phyloP scores from a whole-genome alignment of 2,329 filamentous ascomycete genomes.

The Epichloe hybrida region DNA sequence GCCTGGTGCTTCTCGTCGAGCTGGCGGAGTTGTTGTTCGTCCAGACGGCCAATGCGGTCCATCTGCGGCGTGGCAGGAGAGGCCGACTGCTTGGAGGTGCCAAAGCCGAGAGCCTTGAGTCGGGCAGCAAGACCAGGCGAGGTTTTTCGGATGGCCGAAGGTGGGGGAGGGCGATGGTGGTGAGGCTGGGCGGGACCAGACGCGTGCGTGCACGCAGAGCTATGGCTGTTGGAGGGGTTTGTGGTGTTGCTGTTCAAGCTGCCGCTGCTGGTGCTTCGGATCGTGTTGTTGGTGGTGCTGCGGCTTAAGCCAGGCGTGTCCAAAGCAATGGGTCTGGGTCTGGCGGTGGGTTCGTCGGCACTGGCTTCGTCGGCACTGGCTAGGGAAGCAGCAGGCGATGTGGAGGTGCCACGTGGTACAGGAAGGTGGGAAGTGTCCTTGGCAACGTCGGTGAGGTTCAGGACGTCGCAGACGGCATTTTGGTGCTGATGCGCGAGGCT shows the following conservation, averaged over 20 bases:
- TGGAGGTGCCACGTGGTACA: slow-evolving; percentile 16
- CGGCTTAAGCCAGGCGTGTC: slow-evolving; percentile 6
- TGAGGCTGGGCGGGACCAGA: slow-evolving; percentile 6
- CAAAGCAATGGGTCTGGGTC: background rate
- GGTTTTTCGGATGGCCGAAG: slow-evolving; percentile 36
- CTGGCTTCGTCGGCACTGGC: slow-evolving; percentile 3
- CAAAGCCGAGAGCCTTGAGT: slow-evolving; percentile 51
- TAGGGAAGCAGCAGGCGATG: slow-evolving; percentile 9
- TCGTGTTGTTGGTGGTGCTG: slow-evolving; percentile 2
- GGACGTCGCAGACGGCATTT: slow-evolving; percentile 10
- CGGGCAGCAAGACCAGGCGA: slow-evolving; percentile 52
- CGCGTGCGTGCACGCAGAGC: slow-evolving; percentile 13
- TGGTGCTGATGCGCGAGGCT: background rate
- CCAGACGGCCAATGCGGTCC: slow-evolving; percentile 51
- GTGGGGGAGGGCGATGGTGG: slow-evolving; percentile 15
- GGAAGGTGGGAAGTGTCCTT: slow-evolving; percentile 14
- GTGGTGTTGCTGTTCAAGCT: slow-evolving; percentile 1
- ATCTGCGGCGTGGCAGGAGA: slow-evolving; percentile 13
- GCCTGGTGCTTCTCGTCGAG: slow-evolving; percentile 51
- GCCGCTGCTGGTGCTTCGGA: slow-evolving; percentile 2
- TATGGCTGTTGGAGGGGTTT: slow-evolving; percentile 3
- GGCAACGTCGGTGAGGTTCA: slow-evolving; percentile 18
- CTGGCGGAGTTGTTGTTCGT: slow-evolving; percentile 55
- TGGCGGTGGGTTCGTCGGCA: slow-evolving; percentile 2
- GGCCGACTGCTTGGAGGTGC: slow-evolving; percentile 26